Conservation (phyloP, 805 yeast species). For the Candida multigemmis region DNA sequence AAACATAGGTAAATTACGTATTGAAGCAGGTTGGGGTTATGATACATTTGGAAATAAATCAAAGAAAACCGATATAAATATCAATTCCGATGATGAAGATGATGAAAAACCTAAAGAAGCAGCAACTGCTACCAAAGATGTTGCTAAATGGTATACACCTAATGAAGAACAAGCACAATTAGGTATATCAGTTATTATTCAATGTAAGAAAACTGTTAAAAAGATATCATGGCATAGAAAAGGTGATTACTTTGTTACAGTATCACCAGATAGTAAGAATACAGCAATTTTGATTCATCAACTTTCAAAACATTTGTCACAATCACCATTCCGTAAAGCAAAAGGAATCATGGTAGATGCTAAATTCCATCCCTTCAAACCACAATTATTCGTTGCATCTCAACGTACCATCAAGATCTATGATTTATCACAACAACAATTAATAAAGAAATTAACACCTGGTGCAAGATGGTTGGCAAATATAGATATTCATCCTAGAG, state of each 20-base stretch:
- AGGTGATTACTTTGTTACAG: conserved; percentile 94
- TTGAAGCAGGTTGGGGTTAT: conserved; percentile 90
- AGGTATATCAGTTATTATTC: conserved; percentile 69
- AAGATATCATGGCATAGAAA: conserved; percentile 91
- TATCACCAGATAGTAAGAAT: conserved; percentile 89
- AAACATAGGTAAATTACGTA: conserved; percentile 64
- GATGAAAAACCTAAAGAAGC: conserved; percentile 18
- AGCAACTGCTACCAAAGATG: conserved; percentile 33
- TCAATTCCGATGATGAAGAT: conserved; percentile 32
- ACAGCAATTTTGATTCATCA: conserved; percentile 91
- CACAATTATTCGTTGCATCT: conserved; percentile 87
- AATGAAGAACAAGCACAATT: conserved; percentile 43
- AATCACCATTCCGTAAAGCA: conserved; percentile 88
- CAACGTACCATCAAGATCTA: conserved; percentile 89
- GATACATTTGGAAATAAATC: conserved; percentile 51
- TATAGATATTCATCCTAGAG: conserved; percentile 92
- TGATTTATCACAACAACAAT: conserved; percentile 77
- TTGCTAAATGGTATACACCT: conserved; percentile 82
- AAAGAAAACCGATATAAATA: conserved; percentile 25
- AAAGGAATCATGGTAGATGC: conserved; percentile 95
- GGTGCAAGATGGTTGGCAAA: conserved; percentile 93
- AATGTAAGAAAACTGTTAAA: conserved; percentile 60
- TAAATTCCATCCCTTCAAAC: conserved; percentile 93
- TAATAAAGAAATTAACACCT: conserved; percentile 80
- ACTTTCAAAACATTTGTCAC: conserved; percentile 86